Percentiles rank a stretch among this genome's conserved stretches.
phyloP scores from a whole-genome alignment of 805 yeast genomes.

The Hermanozyma aechmeae region DNA sequence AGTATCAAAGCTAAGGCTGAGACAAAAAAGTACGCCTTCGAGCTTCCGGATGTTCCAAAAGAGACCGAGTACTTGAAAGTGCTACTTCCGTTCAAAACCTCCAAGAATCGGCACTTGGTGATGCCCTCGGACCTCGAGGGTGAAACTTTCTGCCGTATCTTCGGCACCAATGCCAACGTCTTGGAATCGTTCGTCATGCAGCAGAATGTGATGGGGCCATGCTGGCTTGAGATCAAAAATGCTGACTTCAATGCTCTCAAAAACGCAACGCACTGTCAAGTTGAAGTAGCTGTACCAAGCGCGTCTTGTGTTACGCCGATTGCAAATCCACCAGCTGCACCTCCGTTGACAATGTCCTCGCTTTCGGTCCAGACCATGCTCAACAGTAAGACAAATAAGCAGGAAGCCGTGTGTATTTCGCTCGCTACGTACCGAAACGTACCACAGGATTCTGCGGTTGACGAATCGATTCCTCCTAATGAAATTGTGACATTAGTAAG shows the following conservation, averaged over 20 bases:
- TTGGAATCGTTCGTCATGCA: slow-evolving; percentile 84
- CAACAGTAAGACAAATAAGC: slow-evolving; percentile 65
- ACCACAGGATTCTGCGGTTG: slow-evolving; percentile 68
- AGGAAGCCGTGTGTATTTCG: slow-evolving; percentile 81
- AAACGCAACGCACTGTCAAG: slow-evolving; percentile 69
- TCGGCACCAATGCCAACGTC: slow-evolving; percentile 64
- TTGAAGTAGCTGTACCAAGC: slow-evolving; percentile 54
- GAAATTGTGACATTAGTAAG: slow-evolving; percentile 66
- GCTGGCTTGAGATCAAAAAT: slow-evolving; percentile 76
- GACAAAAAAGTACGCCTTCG: slow-evolving; percentile 80
- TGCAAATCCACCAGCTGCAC: slow-evolving; percentile 38
- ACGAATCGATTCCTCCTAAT: slow-evolving; percentile 51
- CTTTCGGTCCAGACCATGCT: slow-evolving; percentile 73
- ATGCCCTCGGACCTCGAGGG: slow-evolving; percentile 63
- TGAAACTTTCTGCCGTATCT: slow-evolving; percentile 65
- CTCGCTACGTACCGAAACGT: slow-evolving; percentile 60
- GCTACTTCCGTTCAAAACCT: slow-evolving; percentile 63
- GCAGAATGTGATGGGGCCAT: slow-evolving; percentile 90
- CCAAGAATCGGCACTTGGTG: slow-evolving; percentile 37
- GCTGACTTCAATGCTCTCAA: slow-evolving; percentile 51
- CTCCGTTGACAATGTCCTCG: slow-evolving; percentile 66
- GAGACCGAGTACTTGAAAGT: slow-evolving; percentile 76
- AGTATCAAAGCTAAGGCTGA: slow-evolving; percentile 64
- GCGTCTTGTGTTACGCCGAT: slow-evolving; percentile 43
- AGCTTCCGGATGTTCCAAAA: slow-evolving; percentile 66